A percentile compares a stretch with the other conserved stretches of the same genome.
Evolutionary conservation across 2,329 filamentous ascomycete genomes (phyloP).

Genomic region (Calonectria ilicicola): DNA sequence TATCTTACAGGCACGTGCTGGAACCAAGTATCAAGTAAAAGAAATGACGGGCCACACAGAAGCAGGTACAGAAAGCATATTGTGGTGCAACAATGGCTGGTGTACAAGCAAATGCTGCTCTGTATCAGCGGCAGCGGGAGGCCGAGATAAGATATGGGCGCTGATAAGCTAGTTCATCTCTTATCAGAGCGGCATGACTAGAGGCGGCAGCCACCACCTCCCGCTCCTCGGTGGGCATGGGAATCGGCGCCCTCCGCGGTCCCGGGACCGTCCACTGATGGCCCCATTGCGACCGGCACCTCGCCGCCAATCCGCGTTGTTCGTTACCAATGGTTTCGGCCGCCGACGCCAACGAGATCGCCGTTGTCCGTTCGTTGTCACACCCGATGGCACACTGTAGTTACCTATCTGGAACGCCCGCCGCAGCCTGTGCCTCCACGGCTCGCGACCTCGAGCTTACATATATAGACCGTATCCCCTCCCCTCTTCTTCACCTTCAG

Average conservation of each 20-base stretch:
- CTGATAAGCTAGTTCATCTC: not conserved
- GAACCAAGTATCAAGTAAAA: not conserved
- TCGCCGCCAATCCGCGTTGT: conserved; percentile 28
- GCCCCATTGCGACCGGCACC: conserved; percentile 37
- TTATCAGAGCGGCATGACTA: not conserved
- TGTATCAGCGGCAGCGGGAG: not conserved
- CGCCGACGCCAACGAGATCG: conserved; percentile 37
- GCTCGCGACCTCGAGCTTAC: not conserved
- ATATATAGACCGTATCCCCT: conserved; percentile 26
- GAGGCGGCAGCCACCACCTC: conserved; percentile 32
- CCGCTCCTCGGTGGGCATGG: conserved; percentile 34
- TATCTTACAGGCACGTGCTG: not conserved
- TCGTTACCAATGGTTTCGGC: conserved; percentile 34
- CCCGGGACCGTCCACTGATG: conserved; percentile 38
- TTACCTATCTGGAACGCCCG: conserved; percentile 20
- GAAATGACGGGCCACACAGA: not conserved
- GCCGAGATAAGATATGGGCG: not conserved
- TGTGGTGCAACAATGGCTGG: not conserved
- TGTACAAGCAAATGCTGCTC: not conserved
- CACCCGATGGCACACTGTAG: conserved; percentile 27
- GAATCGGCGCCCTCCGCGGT: conserved; percentile 44
- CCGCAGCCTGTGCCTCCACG: conserved; percentile 16
- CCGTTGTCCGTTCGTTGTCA: conserved; percentile 38
- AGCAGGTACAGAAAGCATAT: not conserved
- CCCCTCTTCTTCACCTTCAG: not conserved